Base-by-base conservation (phyloP, 805 yeast genomes). In the Metschnikowia kofuensis region DNA sequence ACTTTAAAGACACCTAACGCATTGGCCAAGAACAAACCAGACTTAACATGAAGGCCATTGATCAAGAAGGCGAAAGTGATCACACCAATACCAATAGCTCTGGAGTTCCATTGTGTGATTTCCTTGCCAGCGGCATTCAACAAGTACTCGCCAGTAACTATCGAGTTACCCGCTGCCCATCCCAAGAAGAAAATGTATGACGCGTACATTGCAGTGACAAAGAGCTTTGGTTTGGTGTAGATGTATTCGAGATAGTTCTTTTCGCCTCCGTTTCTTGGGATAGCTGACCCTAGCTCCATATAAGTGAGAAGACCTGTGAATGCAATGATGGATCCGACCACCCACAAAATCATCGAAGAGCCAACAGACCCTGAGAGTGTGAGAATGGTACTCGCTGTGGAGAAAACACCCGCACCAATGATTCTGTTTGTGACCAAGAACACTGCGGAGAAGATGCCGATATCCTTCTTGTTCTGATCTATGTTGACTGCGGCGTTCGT, bases 241-340 rank as follows among this genome's bases (percentile, higher is more conserved):
- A 86, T 79, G 57, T 77, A 84, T 63, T 87, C 94, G 57, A 88
- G 68, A 63, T 88, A 88, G 60, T 85, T 86, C 67, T 86, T 87
- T 62, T 88, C 96, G 56, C 94, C 96, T 56, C 96, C 96, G 60
- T 87, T 87, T 68, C 85, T 79, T 41, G 89, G 88, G 49, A 86
- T 80, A 42, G 81, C 83, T 2, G 82, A 79, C 13, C 95, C 95
- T 64, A 85, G 84, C 62, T 87, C 94, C 82, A 87, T 80, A 65
- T 87, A 87, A 3, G 84, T 89, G 60, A 80, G 76, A 35, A 57
- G 61, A 14, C 61, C 61, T 8, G 69, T 55, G 50, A 72, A 67
- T 4, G 92, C 86, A 55, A 87, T 87, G 34, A 84, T 54, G 7
- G 88, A 77, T 41, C 95, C 95, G 13, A 82, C 82, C 28, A 79